Conservation (phyloP, 2,329 filamentous ascomycete species). For the Colletotrichum musicola region DNA sequence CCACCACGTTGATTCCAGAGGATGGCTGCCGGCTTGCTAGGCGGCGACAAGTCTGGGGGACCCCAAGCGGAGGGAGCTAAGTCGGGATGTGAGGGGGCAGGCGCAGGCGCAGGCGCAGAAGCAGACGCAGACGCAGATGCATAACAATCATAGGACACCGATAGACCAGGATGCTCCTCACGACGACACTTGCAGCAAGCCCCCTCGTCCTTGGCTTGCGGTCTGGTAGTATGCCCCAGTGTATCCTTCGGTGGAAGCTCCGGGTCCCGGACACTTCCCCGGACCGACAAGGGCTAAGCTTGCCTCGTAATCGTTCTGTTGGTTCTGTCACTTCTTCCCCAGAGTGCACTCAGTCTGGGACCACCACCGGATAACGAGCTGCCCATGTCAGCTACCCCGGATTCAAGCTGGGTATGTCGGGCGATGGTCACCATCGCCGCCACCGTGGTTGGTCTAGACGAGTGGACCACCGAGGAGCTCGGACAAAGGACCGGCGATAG, state of each 20-base stretch:
- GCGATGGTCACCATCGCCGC: not conserved
- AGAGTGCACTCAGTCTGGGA: not conserved
- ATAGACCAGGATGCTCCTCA: constrained; percentile 2
- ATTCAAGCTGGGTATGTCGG: not conserved
- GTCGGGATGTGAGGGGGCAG: constrained; percentile 14
- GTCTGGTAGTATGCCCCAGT: not conserved
- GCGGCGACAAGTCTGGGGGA: constrained; percentile 13
- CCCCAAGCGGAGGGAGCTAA: constrained; percentile 6
- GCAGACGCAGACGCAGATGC: not conserved
- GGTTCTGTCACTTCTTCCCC: constrained; percentile 2
- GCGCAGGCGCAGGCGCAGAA: not conserved
- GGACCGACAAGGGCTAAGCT: not conserved
- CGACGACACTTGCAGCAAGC: constrained; percentile 13
- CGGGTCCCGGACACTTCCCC: too few species aligned
- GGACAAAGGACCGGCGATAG: not conserved
- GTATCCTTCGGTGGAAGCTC: too few species aligned
- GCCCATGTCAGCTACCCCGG: constrained; percentile 25
- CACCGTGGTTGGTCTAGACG: constrained; percentile 22
- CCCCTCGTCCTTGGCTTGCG: not conserved
- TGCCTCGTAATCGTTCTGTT: not conserved
- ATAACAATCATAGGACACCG: constrained; percentile 4
- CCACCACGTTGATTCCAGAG: constrained; percentile 12
- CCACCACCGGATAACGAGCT: not conserved
- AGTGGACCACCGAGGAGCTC: constrained; percentile 14
- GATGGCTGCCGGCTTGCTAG: constrained; percentile 9